phyloP scores from a whole-genome alignment of 257 asterid genomes.

The Salvia splendens region DNA sequence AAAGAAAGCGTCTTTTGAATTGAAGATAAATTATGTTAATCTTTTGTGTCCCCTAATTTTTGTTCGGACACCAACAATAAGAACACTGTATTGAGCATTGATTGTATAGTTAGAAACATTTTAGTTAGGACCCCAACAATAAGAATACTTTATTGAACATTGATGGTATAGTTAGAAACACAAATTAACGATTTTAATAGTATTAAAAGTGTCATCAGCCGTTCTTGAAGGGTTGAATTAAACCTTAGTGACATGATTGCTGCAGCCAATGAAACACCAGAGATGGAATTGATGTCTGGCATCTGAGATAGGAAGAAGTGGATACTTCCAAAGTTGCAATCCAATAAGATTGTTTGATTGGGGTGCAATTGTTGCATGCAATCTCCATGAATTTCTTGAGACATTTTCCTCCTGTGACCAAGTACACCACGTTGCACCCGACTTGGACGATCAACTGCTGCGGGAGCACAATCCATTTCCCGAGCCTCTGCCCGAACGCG shows the following conservation, averaged over 20 bases:
- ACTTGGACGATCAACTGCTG: conserved; percentile 72
- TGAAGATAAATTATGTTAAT: no score
- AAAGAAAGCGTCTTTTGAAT: no score
- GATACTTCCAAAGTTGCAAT: conserved; percentile 69
- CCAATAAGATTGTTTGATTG: conserved; percentile 74
- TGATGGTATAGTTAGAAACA: no score
- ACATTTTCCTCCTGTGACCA: conserved; percentile 82
- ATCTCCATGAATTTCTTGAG: conserved; percentile 69
- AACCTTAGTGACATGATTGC: conserved; percentile 84
- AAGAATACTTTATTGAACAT: no score
- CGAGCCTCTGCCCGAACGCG: conserved; percentile 57
- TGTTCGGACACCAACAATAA: no score
- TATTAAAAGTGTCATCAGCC: no score
- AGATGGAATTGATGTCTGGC: conserved; percentile 82
- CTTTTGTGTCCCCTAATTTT: no score
- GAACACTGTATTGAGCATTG: no score
- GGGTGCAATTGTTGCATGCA: conserved; percentile 54
- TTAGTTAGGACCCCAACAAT: no score
- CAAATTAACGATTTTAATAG: no score
- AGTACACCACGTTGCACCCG: conserved; percentile 72
- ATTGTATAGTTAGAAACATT: no score
- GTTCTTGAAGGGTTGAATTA: background rate
- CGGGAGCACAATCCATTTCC: conserved; percentile 72
- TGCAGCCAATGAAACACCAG: conserved; percentile 79
- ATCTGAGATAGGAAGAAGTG: conserved; percentile 84